These are phyloP conservation scores for Metschnikowia cerradonensis DNA, from an alignment of 805 yeast species.

Conservation along the genomic window DNA sequence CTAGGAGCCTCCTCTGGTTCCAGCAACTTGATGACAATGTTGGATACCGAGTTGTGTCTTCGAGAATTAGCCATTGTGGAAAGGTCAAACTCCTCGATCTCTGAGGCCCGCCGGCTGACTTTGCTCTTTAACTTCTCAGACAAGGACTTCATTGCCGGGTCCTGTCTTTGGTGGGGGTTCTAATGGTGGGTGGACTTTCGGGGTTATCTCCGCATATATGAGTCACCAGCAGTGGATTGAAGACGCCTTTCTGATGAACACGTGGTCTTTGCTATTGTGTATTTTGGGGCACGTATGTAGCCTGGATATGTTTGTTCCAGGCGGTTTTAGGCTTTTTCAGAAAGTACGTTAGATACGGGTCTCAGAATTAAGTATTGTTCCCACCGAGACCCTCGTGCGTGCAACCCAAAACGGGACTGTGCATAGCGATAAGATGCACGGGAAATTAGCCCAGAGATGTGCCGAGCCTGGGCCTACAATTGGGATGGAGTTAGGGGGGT, in stretches of 20 bases:
- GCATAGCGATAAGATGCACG: constrained; percentile 3
- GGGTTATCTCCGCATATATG: background rate
- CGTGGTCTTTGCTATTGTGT: background rate
- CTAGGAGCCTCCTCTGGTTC: constrained; percentile 11
- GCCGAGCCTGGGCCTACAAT: background rate
- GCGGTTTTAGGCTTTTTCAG: background rate
- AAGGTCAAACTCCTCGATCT: constrained; percentile 21
- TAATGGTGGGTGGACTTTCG: background rate
- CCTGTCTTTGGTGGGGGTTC: background rate
- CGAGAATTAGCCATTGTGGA: constrained; percentile 11
- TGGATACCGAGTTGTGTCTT: constrained; percentile 21
- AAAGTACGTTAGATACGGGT: background rate
- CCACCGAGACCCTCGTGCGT: background rate
- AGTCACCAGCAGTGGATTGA: background rate
- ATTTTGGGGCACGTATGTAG: background rate
- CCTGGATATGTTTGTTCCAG: no score
- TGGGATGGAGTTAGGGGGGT: background rate
- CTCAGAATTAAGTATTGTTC: background rate
- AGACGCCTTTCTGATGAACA: no score
- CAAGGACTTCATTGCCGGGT: constrained; percentile 10
- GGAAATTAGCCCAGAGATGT: background rate
- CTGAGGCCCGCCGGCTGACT: constrained; percentile 27
- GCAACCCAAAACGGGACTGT: background rate
- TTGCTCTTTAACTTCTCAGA: constrained; percentile 26
- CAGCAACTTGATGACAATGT: constrained; percentile 20